Percentiles rank a stretch among this genome's conserved stretches.
These are phyloP conservation scores for Nymphaea thermarum DNA, from an alignment of 164 flowering plant species.

Conservation along the genomic window DNA sequence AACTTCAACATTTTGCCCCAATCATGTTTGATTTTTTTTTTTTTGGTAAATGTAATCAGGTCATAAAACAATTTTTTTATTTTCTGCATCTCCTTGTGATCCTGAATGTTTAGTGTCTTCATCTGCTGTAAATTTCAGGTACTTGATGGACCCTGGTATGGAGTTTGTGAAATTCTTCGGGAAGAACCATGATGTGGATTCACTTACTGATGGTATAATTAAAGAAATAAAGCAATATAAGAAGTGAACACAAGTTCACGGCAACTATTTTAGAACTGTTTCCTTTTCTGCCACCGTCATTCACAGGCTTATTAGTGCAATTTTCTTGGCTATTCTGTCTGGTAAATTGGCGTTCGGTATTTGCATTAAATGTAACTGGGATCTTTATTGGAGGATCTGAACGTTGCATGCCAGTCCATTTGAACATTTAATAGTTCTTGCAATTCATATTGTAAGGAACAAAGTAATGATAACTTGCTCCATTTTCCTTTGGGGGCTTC, in stretches of 20 bases:
- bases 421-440: neutral
- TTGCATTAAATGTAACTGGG: neutral
- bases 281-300: too few relatives aligned
- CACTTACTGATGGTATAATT: slow-evolving; percentile 69
- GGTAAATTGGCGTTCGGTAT: neutral
- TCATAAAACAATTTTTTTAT: too few relatives aligned
- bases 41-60: too few relatives aligned
- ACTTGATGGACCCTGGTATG: slow-evolving; percentile 87
- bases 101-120: too few relatives aligned
- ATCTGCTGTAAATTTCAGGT: slow-evolving; percentile 29
- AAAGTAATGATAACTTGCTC: neutral
- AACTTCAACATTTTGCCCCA: too few relatives aligned
- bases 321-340: neutral
- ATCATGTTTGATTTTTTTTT: too few relatives aligned
- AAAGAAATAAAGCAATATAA: slow-evolving; percentile 59
- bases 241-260: slow-evolving; percentile 6
- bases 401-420: neutral
- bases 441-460: neutral
- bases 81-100: too few relatives aligned
- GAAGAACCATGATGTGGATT: slow-evolving; percentile 68
- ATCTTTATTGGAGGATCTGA: neutral
- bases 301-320: too few relatives aligned
- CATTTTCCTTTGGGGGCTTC: too few relatives aligned
- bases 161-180: slow-evolving; percentile 81
- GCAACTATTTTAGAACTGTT: neutral